Evolutionary conservation across 208 protist genomes (phyloP), one percentile per base, ranked within the genome.

Genomic region (Trypanosoma caninum): DNA sequence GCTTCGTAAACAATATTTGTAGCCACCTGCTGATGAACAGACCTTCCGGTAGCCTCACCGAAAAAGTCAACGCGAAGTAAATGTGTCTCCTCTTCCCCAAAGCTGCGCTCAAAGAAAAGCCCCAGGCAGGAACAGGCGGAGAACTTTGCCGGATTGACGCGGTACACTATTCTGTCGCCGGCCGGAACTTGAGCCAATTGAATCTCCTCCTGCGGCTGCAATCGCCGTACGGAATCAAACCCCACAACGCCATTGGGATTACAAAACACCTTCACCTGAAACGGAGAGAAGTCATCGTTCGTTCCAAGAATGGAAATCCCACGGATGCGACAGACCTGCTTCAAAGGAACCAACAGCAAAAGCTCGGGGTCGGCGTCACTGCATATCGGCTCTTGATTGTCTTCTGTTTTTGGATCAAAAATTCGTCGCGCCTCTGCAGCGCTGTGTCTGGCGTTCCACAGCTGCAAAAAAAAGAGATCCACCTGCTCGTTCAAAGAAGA

Each of bases 1-100:
- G 63, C 72, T 50, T 95, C 89, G 65, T 91, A 95, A 1, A 93
- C 85, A 41, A 95, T 68, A 62, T 95, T 95, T 9, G 83, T 93
- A 14, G 85, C 89, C 1, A 90, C 64, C 57, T 84, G 60, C 48
- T 86, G 84, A 1, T 67, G 59, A 40, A 86, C 88, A 3, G 82
- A 61, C 55, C 74, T 75, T 0, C 80, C 75, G 2, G 82, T 80
- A 37, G 76, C 72, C 50, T 95, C 89, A 31, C 89, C 89, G 44
- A 80, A 95, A 8, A 95, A 33, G 16, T 93, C 89, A 41, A 95
- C 82, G n/a, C 89, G 80, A 28, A 91, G 69, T 14, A 95, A 62
- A 7, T 88, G 80, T 1, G 81, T 88, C 58, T 93, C 83, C 6
- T 80, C 68, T 42, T 80, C 71, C 23, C 72, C 72, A 70, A 85